Conservation (phyloP, 1,284 basidiomycete genomes). For the Fomitopsis schrenkii region DNA sequence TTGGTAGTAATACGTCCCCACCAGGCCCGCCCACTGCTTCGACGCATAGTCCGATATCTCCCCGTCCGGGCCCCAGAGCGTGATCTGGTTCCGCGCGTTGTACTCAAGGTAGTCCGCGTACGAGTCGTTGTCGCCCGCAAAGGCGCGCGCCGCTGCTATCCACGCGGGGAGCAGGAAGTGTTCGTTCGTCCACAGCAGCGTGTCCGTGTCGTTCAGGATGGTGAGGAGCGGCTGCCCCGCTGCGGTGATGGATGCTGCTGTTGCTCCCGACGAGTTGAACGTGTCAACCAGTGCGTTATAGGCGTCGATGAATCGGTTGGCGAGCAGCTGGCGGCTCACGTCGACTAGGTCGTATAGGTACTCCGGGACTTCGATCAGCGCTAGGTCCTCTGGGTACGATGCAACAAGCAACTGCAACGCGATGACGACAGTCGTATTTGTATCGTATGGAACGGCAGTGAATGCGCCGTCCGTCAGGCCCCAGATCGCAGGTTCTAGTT, state of each 20-base stretch:
- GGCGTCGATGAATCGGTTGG: conserved; percentile 34
- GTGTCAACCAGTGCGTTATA: conserved; percentile 29
- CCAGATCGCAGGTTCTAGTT: conserved; percentile 29
- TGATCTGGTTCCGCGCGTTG: conserved; percentile 41
- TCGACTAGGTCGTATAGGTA: conserved; percentile 40
- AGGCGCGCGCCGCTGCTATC: conserved; percentile 32
- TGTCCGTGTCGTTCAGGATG: conserved; percentile 35
- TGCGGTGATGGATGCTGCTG: conserved; percentile 16
- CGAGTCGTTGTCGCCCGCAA: conserved; percentile 25
- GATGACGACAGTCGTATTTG: conserved; percentile 31
- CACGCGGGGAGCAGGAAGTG: conserved; percentile 35
- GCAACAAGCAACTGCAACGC: conserved; percentile 24
- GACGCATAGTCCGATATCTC: conserved; percentile 41
- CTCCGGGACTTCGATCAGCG: conserved; percentile 26
- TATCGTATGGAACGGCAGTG: conserved; percentile 36
- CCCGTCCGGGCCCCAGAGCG: conserved; percentile 41
- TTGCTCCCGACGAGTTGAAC: conserved; percentile 18
- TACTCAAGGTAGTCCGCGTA: conserved; percentile 36
- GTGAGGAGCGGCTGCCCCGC: conserved; percentile 26
- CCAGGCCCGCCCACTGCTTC: conserved; percentile 41
- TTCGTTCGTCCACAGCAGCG: conserved; percentile 30
- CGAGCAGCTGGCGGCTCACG: conserved; percentile 36
- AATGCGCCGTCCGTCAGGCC: conserved; percentile 32
- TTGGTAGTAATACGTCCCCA: conserved; percentile 33
- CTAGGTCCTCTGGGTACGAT: conserved; percentile 24